Evolutionary conservation across 495 filamentous ascomycete genomes (phyloP), one percentile per base, ranked within the genome.

Genomic region (Lasiosphaeria miniovina): DNA sequence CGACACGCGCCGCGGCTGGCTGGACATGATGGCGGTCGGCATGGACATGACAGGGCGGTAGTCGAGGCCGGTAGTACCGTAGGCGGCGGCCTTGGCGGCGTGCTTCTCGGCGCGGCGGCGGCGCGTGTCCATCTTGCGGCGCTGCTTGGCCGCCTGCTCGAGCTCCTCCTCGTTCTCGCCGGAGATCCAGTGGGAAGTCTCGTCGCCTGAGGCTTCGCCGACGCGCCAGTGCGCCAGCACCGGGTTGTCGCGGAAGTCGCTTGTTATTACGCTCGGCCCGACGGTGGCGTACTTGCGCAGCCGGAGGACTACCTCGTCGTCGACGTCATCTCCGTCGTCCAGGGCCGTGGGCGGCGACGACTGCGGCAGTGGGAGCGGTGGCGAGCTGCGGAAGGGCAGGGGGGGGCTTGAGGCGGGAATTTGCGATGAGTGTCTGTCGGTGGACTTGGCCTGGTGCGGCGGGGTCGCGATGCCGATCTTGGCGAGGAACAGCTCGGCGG

Each of bases 221-320:
- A 60, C 49, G 6, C 61, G 49, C 64, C 64, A 66, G 46, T 59
- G 64, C 4, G 58, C 58, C 0, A 41, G 49, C 9, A 66, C 36
- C 14, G 34, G 46, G 6, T 53, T 52, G 36, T 49, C 17, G 35
- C 36, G 52, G 7, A 36, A 24, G 43, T 41, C 34, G 15, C 35
- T 38, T 38, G 10, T 55, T 3, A n/a, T n/a, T 11, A 17, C 36
- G 10, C 31, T 54, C 35, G 31, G 60, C 24, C 55, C 43, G 36
- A 70, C 62, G 11, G 58, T 17, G 6, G 59, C 61, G 58, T 68
- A 71, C 51, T 66, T 61, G 8, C 70, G 64, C 24, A 68, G 55
- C 14, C 61, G 64, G 36, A 67, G 49, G 31, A 40, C 54, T 6
- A 61, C 55, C 7, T 57, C 14, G 55, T 61, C 66, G 33, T 57